A percentile compares a stretch with the other conserved stretches of the same genome.
Evolutionary conservation across 2,329 filamentous ascomycete genomes (phyloP).

Genomic region (Coniochaeta prunicola): DNA sequence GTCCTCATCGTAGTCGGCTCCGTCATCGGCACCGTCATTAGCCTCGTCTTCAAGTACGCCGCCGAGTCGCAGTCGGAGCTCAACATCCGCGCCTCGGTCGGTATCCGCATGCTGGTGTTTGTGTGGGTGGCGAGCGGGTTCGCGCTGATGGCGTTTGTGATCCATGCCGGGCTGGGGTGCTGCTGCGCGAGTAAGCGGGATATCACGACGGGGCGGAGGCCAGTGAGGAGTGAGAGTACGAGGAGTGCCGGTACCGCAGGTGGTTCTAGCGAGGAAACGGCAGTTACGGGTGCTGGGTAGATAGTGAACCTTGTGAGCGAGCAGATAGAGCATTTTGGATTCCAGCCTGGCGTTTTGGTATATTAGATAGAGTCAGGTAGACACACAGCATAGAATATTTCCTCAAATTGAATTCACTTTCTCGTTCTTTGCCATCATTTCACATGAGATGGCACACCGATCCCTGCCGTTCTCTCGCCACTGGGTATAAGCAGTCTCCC

Average conservation of each 20-base stretch:
- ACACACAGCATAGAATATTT: neutral
- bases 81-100: slow-evolving; percentile 67
- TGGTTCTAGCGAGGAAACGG: neutral
- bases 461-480: neutral
- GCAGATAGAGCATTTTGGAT: neutral
- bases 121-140: slow-evolving; percentile 78
- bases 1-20: slow-evolving; percentile 63
- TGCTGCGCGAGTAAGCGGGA: slow-evolving; percentile 58
- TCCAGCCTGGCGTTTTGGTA: neutral
- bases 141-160: slow-evolving; percentile 59
- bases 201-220: slow-evolving; percentile 31
- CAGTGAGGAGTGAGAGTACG: slow-evolving; percentile 9
- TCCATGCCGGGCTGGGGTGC: slow-evolving; percentile 73
- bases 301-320: neutral
- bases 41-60: slow-evolving; percentile 71
- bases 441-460: neutral
- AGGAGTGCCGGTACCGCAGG: neutral
- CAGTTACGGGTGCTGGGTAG: neutral
- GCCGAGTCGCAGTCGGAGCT: slow-evolving; percentile 64
- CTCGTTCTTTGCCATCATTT: neutral
- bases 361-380: neutral
- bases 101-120: slow-evolving; percentile 70
- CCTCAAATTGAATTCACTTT: neutral
- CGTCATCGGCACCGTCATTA: slow-evolving; percentile 76
- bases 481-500: neutral